Evolutionary conservation across 1,284 basidiomycete species (phyloP).

Genomic region (Sparassis latifolia): DNA sequence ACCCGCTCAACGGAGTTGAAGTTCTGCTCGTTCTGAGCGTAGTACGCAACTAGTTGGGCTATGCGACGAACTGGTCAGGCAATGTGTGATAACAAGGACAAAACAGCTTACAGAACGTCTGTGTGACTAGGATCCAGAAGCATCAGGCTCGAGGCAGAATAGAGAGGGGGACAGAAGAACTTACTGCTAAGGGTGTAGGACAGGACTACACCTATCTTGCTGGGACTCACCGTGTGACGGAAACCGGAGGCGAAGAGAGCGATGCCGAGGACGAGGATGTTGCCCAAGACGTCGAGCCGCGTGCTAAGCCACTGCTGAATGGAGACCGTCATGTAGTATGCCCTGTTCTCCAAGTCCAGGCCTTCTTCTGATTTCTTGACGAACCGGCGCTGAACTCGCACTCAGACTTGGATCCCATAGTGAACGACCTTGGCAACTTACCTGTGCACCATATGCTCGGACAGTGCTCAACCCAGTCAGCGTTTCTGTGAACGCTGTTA

Average conservation of each 20-base stretch:
- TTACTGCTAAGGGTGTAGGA: slow-evolving; percentile 57
- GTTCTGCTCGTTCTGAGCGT: slow-evolving; percentile 59
- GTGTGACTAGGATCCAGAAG: slow-evolving; percentile 37
- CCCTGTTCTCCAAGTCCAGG: slow-evolving; percentile 60
- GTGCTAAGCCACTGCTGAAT: slow-evolving; percentile 60
- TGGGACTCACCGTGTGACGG: slow-evolving; percentile 40
- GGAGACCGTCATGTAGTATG: slow-evolving; percentile 72
- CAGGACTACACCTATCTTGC: slow-evolving; percentile 55
- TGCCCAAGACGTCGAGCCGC: slow-evolving; percentile 63
- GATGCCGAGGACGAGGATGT: slow-evolving; percentile 68
- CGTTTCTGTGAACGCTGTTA: slow-evolving; percentile 40
- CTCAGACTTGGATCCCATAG: no score
- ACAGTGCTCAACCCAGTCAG: slow-evolving; percentile 61
- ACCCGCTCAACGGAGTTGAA: slow-evolving; percentile 71
- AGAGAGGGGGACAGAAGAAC: slow-evolving; percentile 10
- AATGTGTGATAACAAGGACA: background rate
- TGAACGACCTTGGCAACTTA: slow-evolving; percentile 4
- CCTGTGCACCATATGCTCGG: slow-evolving; percentile 49
- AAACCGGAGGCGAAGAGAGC: slow-evolving; percentile 61
- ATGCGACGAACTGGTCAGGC: background rate
- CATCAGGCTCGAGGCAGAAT: background rate
- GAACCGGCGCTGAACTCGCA: slow-evolving; percentile 31
- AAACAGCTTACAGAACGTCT: slow-evolving; percentile 43
- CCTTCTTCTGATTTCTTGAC: slow-evolving; percentile 38
- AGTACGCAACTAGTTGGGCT: slow-evolving; percentile 53